A percentile compares a stretch with the other conserved stretches of the same genome.
Evolutionary conservation across 2,329 filamentous ascomycete species (phyloP).

Genomic region (Aspergillus japonicus): DNA sequence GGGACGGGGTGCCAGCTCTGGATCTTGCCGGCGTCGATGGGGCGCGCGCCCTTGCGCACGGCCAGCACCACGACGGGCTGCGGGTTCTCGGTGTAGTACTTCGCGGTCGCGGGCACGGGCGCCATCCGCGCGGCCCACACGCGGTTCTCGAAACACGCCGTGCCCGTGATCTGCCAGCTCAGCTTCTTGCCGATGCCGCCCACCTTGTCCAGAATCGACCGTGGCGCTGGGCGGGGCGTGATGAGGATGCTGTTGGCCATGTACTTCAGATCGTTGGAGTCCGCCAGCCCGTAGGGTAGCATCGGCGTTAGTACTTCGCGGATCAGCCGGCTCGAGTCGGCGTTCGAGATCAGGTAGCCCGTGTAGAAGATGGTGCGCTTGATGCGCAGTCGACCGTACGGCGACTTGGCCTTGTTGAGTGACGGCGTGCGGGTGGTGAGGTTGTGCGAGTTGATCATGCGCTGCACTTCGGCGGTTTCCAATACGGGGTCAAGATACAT

Average conservation of each 20-base stretch:
- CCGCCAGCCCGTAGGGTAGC: conserved; percentile 60
- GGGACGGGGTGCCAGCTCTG: conserved; percentile 77
- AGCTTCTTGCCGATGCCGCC: conserved; percentile 83
- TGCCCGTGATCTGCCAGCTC: conserved; percentile 77
- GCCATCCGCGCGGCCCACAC: conserved; percentile 83
- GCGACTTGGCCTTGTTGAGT: conserved; percentile 41
- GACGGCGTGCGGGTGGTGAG: conserved; percentile 30
- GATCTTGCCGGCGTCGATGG: conserved; percentile 78
- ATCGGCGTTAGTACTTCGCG: conserved; percentile 58
- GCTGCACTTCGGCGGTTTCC: conserved; percentile 81
- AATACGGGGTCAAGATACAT: conserved; percentile 72
- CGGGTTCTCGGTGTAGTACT: conserved; percentile 75
- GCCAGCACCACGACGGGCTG: conserved; percentile 80
- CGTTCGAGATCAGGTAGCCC: conserved; percentile 75
- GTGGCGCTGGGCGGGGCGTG: conserved; percentile 70
- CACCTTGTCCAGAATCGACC: conserved; percentile 73
- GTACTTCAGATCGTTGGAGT: conserved; percentile 68
- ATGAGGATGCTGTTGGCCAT: conserved; percentile 92
- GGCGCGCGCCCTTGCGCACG: conserved; percentile 70
- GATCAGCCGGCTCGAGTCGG: conserved; percentile 70
- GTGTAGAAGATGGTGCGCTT: conserved; percentile 90
- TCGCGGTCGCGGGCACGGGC: conserved; percentile 66
- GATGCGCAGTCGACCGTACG: conserved; percentile 61
- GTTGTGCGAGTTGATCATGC: conserved; percentile 88
- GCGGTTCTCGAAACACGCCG: conserved; percentile 71